Conservation (phyloP, 805 yeast species). For the Metahyphopichia silvanorum region DNA sequence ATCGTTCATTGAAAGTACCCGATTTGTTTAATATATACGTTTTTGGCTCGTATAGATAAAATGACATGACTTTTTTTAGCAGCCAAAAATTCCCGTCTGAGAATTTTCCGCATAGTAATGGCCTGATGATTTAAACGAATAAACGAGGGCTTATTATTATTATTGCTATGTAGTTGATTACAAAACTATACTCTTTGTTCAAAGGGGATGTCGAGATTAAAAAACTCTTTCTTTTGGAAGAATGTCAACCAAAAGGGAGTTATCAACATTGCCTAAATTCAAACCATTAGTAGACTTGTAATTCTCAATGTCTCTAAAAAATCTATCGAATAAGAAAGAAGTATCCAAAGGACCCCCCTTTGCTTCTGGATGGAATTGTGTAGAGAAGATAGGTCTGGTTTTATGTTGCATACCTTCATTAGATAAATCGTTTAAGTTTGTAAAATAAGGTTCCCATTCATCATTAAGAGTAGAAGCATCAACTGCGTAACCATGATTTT, state of each 20-base stretch:
- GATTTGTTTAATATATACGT: not conserved
- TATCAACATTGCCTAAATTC: slow-evolving; percentile 42
- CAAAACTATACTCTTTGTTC: too few species aligned
- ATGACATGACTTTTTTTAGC: not conserved
- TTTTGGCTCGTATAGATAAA: slow-evolving; percentile 1
- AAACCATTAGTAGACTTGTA: slow-evolving; percentile 42
- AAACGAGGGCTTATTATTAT: too few species aligned
- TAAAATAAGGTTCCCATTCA: slow-evolving; percentile 80
- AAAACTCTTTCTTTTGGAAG: slow-evolving; percentile 64
- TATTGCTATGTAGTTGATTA: too few species aligned
- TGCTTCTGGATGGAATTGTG: slow-evolving; percentile 99
- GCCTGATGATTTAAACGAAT: not conserved
- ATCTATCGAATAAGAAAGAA: slow-evolving; percentile 85
- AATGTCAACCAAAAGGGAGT: slow-evolving; percentile 55
- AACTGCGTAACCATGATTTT: slow-evolving; percentile 98
- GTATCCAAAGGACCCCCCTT: slow-evolving; percentile 98
- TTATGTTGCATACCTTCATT: slow-evolving; percentile 97
- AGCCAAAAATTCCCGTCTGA: not conserved
- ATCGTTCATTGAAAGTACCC: not conserved
- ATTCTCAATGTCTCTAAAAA: slow-evolving; percentile 63
- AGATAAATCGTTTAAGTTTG: slow-evolving; percentile 91
- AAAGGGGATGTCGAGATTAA: too few species aligned
- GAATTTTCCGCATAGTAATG: not conserved
- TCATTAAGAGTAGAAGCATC: slow-evolving; percentile 71
- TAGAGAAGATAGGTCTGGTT: slow-evolving; percentile 85